These are phyloP conservation scores for Gossypium thurberi DNA, from an alignment of 345 rosid species.

Conservation along the genomic window DNA sequence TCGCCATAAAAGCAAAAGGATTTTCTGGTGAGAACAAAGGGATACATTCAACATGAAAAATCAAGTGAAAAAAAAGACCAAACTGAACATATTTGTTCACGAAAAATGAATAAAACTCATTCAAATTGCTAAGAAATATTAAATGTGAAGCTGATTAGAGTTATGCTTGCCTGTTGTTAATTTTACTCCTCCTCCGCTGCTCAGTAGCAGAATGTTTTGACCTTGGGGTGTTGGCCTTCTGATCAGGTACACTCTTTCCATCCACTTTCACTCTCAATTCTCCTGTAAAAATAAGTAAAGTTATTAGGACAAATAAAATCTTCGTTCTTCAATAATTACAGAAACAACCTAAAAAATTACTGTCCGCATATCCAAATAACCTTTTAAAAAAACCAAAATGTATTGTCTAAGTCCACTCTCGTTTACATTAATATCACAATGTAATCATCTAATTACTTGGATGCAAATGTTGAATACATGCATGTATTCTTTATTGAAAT, in stretches of 20 bases:
- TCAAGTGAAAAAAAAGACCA: background rate
- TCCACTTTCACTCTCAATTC: slow-evolving; percentile 64
- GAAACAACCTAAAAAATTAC: background rate
- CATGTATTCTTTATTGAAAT: too few species aligned
- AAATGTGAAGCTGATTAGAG: background rate
- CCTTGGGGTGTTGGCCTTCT: slow-evolving; percentile 74
- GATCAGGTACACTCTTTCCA: slow-evolving; percentile 55
- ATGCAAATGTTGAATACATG: too few species aligned
- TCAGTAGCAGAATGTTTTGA: slow-evolving; percentile 99
- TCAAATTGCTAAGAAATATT: too few species aligned
- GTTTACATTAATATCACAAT: too few species aligned
- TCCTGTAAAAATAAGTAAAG: slow-evolving; percentile 24
- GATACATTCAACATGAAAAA: background rate
- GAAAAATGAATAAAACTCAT: too few species aligned
- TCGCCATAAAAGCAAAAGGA: background rate
- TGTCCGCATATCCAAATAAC: background rate
- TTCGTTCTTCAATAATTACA: background rate
- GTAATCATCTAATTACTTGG: too few species aligned
- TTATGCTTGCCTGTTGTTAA: slow-evolving; percentile 71
- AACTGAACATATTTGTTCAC: too few species aligned
- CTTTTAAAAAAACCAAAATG: too few species aligned
- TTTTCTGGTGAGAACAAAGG: background rate
- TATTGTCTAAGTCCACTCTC: too few species aligned
- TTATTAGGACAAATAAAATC: background rate
- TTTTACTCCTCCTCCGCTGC: slow-evolving; percentile 96